Conservation (phyloP, 768 basidiomycete species). For the Leccinellum rugosiceps region DNA sequence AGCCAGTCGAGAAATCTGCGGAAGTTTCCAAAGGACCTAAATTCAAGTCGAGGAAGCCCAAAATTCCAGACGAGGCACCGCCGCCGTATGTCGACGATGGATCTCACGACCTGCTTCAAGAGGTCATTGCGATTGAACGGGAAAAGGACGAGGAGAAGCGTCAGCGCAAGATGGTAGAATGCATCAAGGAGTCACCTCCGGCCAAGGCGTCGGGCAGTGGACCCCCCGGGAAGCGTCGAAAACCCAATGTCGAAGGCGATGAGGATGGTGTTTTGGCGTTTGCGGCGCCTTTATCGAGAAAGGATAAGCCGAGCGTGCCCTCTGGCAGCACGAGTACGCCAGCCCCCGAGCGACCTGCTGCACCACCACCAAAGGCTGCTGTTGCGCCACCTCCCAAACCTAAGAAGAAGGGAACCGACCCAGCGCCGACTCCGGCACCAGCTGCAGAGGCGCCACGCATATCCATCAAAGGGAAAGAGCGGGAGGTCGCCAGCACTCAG, state of each 20-base stretch:
- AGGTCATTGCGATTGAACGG: slow-evolving; percentile 76
- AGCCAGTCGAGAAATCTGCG: slow-evolving; percentile 23
- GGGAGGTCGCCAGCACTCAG: slow-evolving; percentile 41
- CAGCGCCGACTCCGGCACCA: slow-evolving; percentile 17
- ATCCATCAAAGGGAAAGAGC: slow-evolving; percentile 75
- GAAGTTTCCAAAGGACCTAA: slow-evolving; percentile 37
- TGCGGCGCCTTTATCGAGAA: slow-evolving; percentile 59
- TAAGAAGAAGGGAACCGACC: slow-evolving; percentile 43
- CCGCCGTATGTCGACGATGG: slow-evolving; percentile 76
- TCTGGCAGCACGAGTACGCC: slow-evolving; percentile 42
- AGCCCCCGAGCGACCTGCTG: slow-evolving; percentile 33
- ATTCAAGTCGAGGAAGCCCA: slow-evolving; percentile 41
- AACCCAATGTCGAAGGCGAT: slow-evolving; percentile 44
- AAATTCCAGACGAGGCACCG: slow-evolving; percentile 46
- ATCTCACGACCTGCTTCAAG: slow-evolving; percentile 77
- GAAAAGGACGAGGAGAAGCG: slow-evolving; percentile 56
- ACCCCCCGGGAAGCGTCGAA: slow-evolving; percentile 57
- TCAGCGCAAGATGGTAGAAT: slow-evolving; percentile 41
- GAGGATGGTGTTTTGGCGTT: slow-evolving; percentile 60
- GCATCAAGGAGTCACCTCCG: slow-evolving; percentile 35
- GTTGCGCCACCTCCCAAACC: slow-evolving; percentile 30
- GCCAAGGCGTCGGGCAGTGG: slow-evolving; percentile 37
- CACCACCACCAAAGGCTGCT: slow-evolving; percentile 25
- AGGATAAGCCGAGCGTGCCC: slow-evolving; percentile 32
- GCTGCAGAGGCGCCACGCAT: slow-evolving; percentile 31